A percentile compares a stretch with the other conserved stretches of the same genome.
phyloP scores from a whole-genome alignment of 805 yeast species.

The Candida stauntonica region DNA sequence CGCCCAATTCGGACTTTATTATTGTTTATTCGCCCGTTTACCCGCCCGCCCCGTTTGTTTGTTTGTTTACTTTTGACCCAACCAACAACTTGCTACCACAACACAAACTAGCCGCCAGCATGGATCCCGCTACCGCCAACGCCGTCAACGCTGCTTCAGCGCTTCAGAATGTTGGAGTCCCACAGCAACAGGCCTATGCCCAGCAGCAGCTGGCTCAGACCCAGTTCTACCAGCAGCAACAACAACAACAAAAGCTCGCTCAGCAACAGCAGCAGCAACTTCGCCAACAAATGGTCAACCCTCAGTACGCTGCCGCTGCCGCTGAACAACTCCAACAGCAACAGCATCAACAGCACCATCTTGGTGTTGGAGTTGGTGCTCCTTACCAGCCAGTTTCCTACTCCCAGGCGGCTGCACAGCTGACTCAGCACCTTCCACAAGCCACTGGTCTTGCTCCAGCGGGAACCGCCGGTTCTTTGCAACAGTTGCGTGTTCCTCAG shows the following conservation, averaged over 20 bases:
- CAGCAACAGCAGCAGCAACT: slow-evolving; percentile 20
- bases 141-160: slow-evolving; percentile 24
- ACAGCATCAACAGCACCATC: slow-evolving; percentile 11
- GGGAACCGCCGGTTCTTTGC: slow-evolving; percentile 16
- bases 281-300: slow-evolving; percentile 12
- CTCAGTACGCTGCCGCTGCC: slow-evolving; percentile 5
- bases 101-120: not conserved
- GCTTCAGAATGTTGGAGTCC: slow-evolving; percentile 22
- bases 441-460: slow-evolving; percentile 12
- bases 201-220: slow-evolving; percentile 20
- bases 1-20: too few relatives aligned
- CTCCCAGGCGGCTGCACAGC: slow-evolving; percentile 9
- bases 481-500: slow-evolving; percentile 25
- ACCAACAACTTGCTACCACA: not conserved
- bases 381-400: slow-evolving; percentile 8
- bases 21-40: too few relatives aligned
- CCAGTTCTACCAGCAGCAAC: slow-evolving; percentile 21
- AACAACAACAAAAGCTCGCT: slow-evolving; percentile 16
- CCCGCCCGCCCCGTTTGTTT: too few relatives aligned
- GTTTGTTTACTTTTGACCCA: too few relatives aligned
- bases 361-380: too few relatives aligned
- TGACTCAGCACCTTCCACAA: slow-evolving; percentile 23
- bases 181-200: slow-evolving; percentile 11
- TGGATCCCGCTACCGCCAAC: slow-evolving; percentile 19
- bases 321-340: slow-evolving; percentile 17